A percentile compares a stretch with the other conserved stretches of the same genome.
phyloP scores from a whole-genome alignment of 1,139 yeast genomes.

The Magnusiomyces fungicola region DNA sequence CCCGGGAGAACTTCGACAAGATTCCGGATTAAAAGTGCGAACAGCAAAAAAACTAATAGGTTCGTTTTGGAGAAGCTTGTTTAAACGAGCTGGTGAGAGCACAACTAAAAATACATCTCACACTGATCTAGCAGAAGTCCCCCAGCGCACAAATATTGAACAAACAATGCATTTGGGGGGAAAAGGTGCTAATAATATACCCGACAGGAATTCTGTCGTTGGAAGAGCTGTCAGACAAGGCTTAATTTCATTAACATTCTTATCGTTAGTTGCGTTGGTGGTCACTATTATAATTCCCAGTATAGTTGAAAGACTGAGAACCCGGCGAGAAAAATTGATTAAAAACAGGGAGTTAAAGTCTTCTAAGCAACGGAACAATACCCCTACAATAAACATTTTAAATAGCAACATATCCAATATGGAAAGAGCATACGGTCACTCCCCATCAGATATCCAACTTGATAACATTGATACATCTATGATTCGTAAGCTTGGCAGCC shows the following conservation, averaged over 20 bases:
- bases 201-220: constrained; percentile 25
- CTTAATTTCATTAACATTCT: constrained; percentile 33
- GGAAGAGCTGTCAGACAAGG: constrained; percentile 37
- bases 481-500: too few relatives aligned
- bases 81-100: too few relatives aligned
- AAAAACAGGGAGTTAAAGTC: background rate
- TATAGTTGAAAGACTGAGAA: constrained; percentile 12
- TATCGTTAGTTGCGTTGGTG: constrained; percentile 32
- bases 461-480: constrained; percentile 3
- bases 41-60: too few relatives aligned
- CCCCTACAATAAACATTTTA: too few relatives aligned
- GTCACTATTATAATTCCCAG: constrained; percentile 32
- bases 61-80: too few relatives aligned
- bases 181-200: constrained; percentile 17
- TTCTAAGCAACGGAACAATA: background rate
- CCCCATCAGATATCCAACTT: constrained; percentile 5
- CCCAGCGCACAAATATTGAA: too few relatives aligned
- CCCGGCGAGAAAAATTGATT: background rate
- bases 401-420: background rate
- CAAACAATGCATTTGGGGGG: too few relatives aligned
- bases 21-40: constrained; percentile 8
- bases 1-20: background rate
- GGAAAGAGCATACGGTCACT: background rate
- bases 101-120: too few relatives aligned
- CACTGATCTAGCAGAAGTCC: too few relatives aligned